These are phyloP conservation scores for Colletotrichum karsti DNA, from an alignment of 2,329 filamentous ascomycete species.

Conservation along the genomic window DNA sequence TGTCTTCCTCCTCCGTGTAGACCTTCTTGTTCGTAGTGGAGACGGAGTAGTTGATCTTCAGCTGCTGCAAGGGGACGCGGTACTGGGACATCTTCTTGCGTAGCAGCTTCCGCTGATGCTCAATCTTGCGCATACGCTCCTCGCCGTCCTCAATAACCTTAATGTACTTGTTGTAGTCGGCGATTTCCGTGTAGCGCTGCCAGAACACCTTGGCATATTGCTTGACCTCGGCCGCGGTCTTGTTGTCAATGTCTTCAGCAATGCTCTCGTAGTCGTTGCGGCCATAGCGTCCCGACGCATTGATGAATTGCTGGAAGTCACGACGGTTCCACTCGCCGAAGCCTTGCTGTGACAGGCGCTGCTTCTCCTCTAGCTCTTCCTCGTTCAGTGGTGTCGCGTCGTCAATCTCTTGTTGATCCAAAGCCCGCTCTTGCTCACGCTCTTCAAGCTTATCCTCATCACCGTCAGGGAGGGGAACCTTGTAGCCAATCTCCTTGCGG, in stretches of 20 bases:
- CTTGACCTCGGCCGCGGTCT: slow-evolving; percentile 84
- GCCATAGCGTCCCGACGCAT: slow-evolving; percentile 92
- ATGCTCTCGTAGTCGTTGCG: slow-evolving; percentile 87
- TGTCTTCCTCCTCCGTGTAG: slow-evolving; percentile 97
- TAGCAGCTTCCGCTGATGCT: slow-evolving; percentile 92
- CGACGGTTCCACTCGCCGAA: slow-evolving; percentile 96
- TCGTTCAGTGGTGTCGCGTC: slow-evolving; percentile 88
- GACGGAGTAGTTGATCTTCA: slow-evolving; percentile 99
- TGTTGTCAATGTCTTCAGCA: slow-evolving; percentile 89
- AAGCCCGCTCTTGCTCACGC: slow-evolving; percentile 85
- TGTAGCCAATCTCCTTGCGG: slow-evolving; percentile 95
- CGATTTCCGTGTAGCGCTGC: slow-evolving; percentile 91
- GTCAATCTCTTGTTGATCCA: slow-evolving; percentile 93
- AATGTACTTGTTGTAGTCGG: slow-evolving; percentile 89
- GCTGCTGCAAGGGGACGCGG: slow-evolving; percentile 94
- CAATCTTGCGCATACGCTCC: slow-evolving; percentile 86
- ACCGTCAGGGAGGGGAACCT: slow-evolving; percentile 88
- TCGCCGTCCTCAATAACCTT: slow-evolving; percentile 92
- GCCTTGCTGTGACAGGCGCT: slow-evolving; percentile 80
- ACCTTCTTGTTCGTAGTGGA: slow-evolving; percentile 99
- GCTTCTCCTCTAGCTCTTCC: slow-evolving; percentile 88
- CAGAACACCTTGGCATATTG: slow-evolving; percentile 95
- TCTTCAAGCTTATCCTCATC: slow-evolving; percentile 87
- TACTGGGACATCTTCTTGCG: slow-evolving; percentile 96
- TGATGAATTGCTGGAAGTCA: slow-evolving; percentile 98